Base-by-base conservation (phyloP, 768 basidiomycete species). In the Strobilomyces dryophilus region DNA sequence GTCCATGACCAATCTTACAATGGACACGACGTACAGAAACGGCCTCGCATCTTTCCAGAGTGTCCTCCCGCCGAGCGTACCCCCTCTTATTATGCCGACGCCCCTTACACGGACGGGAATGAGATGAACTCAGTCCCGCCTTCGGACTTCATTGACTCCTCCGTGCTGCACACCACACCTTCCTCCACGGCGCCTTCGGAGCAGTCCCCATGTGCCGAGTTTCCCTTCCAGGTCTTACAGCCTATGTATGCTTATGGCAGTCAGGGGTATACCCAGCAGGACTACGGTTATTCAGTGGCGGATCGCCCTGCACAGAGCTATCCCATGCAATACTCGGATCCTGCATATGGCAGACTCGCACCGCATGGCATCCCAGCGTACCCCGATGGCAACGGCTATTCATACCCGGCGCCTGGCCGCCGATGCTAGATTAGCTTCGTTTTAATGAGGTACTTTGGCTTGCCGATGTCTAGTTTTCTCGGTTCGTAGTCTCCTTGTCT, bases 111-210 rank as follows among this genome's bases (percentile, higher is more conserved):
- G 36, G 63, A 65, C 26, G 40, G 41, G 47, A 52, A 45, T 32
- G 58, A 61, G 31, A 47, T 49, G 49, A 27, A 24, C 31, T 47
- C 63, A n/a, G 51, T 27, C 17, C 42, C 53, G 34, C 12, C 32
- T 7, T 26, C 26, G 8, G 66, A 67, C 3, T 27, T 51, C 24
- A 40, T 56, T 54, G 63, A 65, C 55, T 67, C 66, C 20, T 56
- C 63, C 3, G 47, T 32, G 40, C 60, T 61, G 8, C 29, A 51
- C 34, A 53, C 61, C 12, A 61, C 66, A 18, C 63, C 65, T 24
- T 60, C 66, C 29, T 67, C 62, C 17, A 57, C 66, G 12, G 55
- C 44, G 21, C 50, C 36, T 10, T 56, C 67, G 53, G 67, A 67
- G 48, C 67, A 65, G 24, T 58, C 67, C 3, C 52, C 61, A 27